Conservation (phyloP, 768 basidiomycete genomes). For the Amyloporia xantha region DNA sequence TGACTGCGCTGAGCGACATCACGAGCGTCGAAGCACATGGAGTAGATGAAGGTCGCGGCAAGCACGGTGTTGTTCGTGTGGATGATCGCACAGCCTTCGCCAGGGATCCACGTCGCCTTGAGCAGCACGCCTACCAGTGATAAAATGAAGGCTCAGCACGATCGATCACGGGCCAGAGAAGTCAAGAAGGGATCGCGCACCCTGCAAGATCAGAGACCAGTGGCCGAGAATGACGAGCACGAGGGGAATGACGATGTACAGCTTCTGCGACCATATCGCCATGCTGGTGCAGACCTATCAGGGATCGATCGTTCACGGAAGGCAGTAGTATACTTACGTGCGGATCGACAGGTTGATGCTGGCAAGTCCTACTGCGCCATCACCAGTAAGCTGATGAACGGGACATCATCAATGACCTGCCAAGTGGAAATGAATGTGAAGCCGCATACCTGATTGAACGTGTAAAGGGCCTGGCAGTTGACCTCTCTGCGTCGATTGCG, state of each 20-base stretch:
- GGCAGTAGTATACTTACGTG: slow-evolving; percentile 27
- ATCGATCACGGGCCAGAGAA: not conserved
- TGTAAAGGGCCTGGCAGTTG: slow-evolving; percentile 41
- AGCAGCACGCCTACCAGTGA: slow-evolving; percentile 47
- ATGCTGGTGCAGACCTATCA: slow-evolving; percentile 30
- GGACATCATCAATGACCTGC: too few relatives aligned
- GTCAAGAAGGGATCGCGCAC: too few relatives aligned
- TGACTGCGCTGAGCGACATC: slow-evolving; percentile 52
- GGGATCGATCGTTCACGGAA: not conserved
- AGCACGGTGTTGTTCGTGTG: slow-evolving; percentile 57
- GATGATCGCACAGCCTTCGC: slow-evolving; percentile 47
- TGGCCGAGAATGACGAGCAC: slow-evolving; percentile 57
- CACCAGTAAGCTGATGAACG: slow-evolving; percentile 38
- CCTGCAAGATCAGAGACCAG: slow-evolving; percentile 66
- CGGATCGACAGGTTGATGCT: slow-evolving; percentile 43
- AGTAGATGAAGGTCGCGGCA: slow-evolving; percentile 67
- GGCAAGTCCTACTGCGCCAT: slow-evolving; percentile 37
- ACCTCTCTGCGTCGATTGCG: slow-evolving; percentile 29
- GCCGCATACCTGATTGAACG: slow-evolving; percentile 27
- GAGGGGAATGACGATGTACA: slow-evolving; percentile 43
- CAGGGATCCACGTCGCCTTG: slow-evolving; percentile 45
- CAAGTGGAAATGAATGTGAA: too few relatives aligned
- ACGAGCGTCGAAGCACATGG: slow-evolving; percentile 72
- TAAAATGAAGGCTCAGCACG: not conserved
- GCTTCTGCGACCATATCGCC: slow-evolving; percentile 59